Conservation (phyloP, 495 filamentous ascomycete genomes). For the Penicillium manginii region DNA sequence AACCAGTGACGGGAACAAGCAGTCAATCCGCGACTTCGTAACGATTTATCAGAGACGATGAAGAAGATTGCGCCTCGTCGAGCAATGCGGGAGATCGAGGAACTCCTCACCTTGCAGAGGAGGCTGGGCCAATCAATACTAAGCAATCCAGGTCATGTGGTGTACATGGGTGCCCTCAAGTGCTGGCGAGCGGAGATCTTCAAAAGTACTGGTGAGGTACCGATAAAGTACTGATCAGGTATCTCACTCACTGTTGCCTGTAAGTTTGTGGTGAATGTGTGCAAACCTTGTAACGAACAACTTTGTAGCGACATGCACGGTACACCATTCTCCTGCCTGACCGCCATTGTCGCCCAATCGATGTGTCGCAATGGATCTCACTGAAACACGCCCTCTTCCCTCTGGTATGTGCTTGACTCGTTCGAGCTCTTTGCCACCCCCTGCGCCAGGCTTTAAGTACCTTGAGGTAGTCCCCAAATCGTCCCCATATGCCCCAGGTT, state of each 20-base stretch:
- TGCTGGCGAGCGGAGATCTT: not conserved
- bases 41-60: slow-evolving; percentile 10
- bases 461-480: not conserved
- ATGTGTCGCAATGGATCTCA: slow-evolving; percentile 3
- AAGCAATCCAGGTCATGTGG: slow-evolving; percentile 14
- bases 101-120: slow-evolving; percentile 31
- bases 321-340: slow-evolving; percentile 16
- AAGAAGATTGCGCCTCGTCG: slow-evolving; percentile 21
- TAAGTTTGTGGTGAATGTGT: no score
- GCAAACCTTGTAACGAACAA: not conserved
- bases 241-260: no score
- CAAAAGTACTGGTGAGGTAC: not conserved
- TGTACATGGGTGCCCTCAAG: slow-evolving; percentile 10
- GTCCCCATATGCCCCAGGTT: not conserved
- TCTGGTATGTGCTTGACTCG: slow-evolving; percentile 2
- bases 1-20: not conserved
- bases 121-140: slow-evolving; percentile 34
- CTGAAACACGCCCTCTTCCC: not conserved
- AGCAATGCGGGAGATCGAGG: slow-evolving; percentile 25
- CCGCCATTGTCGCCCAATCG: slow-evolving; percentile 19
- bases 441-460: not conserved
- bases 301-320: not conserved
- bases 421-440: not conserved
- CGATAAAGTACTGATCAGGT: not conserved
- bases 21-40: not conserved